Evolutionary conservation across 1,139 yeast genomes (phyloP), one percentile per base, ranked within the genome.

Genomic region (Blastobotrys serpentis): DNA sequence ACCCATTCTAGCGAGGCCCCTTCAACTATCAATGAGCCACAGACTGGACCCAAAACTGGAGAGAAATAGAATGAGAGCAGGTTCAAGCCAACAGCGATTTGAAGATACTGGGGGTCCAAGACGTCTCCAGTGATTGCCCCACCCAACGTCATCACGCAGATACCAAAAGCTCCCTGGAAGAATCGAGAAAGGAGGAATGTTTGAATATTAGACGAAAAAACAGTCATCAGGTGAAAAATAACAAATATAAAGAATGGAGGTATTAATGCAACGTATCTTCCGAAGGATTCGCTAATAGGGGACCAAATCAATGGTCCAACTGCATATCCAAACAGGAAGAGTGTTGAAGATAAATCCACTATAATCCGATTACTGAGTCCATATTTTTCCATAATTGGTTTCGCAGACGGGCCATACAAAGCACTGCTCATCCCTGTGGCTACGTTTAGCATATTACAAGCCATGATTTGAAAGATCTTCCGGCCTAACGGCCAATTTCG

Each of bases 21-120:
- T 25, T 42, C 19, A 4, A 50, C 38, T 17, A 50, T 21, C 7
- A 50, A 37, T 3, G 51, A 40, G 4, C 52, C 52, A 25, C 47
- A 29, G 25, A 47, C 26, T 4, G 52, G 52, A 8, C 52, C 52
- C 6, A 50, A 7, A 2, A 48, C 48, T 2, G 51, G 50, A 4
- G 52, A 44, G n/a, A 50, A 50, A 34, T 46, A 44, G 11, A 50
- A 43, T 23, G 46, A 32, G 14, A 39, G 26, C 13, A 44, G 33
- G 36, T 47, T 47, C 21, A 43, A 38, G 4, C 44, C 44, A 4
- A 39, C 44, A 14, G 33, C 23, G 4, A 45, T 47, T n/a, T 45
- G 47, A 21, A 37, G 43, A 39, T 43, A 43, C 4, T 7, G 19
- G 22, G 38, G 38, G n/a, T 16, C 22, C 19, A 16, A 13, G 6